Evolutionary conservation across 2,329 filamentous ascomycete species (phyloP), one percentile per base, ranked within the genome.

Genomic region (Teratosphaeria nubilosa): DNA sequence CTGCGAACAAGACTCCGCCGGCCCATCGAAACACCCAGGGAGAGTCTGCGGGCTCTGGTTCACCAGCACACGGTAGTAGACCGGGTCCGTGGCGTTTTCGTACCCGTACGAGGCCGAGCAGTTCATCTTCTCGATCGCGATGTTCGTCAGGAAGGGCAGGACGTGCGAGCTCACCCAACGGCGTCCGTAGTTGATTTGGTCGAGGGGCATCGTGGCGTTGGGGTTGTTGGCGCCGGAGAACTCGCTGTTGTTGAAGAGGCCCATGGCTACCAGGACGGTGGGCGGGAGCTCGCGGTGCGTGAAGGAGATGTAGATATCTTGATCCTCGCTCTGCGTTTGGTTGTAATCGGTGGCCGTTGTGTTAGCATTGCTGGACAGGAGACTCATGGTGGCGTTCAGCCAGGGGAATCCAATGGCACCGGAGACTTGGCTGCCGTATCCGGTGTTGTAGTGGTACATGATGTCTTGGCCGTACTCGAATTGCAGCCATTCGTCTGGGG

Each of bases 381-480:
- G 72, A 10, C 73, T 65, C 0, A 82, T 76, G 0, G 83, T 84
- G 0, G 83, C 80, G 62, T 86, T 86, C 5, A 87, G 67, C 86
- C 86, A 88, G 0, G 85, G 85, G 56, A 83, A 79, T 1, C 86
- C 86, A 5, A 87, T 76, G 20, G 77, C 76, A 0, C 82, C 83
- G 0, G 82, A 78, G 1, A 83, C 73, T 0, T 73, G 67, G 62
- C 80, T 83, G 5, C 84, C 85, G 61, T 87, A 87, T 20, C 86
- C 86, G 1, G 79, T 71, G 70, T 87, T 87, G 65, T 87, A 86
- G 72, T 82, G 87, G 70, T 88, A 88, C 31, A 84, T 80, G 45
- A 88, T 72, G 65, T 88, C 85, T 62, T 88, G 84, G 1, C 78
- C 76, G 68, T 88, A 88, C 65, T 87, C 84, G 63, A 87, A 88